Conservation (phyloP, 371 early-diverging fungal species). For the Rhizopus arrhizus region DNA sequence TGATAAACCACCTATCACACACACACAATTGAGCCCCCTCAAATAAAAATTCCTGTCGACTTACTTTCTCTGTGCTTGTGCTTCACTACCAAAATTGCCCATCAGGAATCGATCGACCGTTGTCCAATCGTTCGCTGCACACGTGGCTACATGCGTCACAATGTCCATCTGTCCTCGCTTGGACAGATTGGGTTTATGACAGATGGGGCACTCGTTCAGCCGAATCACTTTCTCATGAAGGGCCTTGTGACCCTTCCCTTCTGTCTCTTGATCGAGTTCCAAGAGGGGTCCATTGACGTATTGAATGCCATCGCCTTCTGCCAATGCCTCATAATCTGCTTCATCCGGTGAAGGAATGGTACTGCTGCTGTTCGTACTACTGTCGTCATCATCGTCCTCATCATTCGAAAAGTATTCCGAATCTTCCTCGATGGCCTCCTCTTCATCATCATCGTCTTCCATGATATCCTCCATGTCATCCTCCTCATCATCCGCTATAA, state of each 20-base stretch:
- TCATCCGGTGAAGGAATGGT: slow-evolving; percentile 25
- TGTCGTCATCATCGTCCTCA: slow-evolving; percentile 24
- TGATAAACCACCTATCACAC: slow-evolving; percentile 72
- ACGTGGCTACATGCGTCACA: slow-evolving; percentile 78
- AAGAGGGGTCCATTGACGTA: slow-evolving; percentile 22
- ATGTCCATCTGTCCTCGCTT: slow-evolving; percentile 71
- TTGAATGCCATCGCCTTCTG: slow-evolving; percentile 32
- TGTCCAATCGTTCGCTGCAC: slow-evolving; percentile 66
- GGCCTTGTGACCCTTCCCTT: neutral
- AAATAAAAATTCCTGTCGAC: too few relatives aligned
- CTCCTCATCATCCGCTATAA: slow-evolving; percentile 4
- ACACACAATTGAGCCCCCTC: neutral
- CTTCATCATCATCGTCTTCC: slow-evolving; percentile 11
- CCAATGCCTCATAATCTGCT: slow-evolving; percentile 30
- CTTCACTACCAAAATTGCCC: slow-evolving; percentile 80
- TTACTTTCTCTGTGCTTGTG: slow-evolving; percentile 68
- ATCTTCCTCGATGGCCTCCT: slow-evolving; percentile 9
- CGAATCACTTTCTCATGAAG: slow-evolving; percentile 65
- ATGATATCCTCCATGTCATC: slow-evolving; percentile 6
- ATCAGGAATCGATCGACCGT: slow-evolving; percentile 69
- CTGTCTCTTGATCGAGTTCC: neutral
- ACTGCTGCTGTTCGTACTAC: slow-evolving; percentile 7
- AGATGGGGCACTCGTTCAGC: slow-evolving; percentile 73
- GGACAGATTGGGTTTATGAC: slow-evolving; percentile 62
- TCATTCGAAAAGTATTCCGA: slow-evolving; percentile 13